These are phyloP conservation scores for Botrytis fragariae DNA, from an alignment of 2,329 filamentous ascomycete species.

Conservation along the genomic window DNA sequence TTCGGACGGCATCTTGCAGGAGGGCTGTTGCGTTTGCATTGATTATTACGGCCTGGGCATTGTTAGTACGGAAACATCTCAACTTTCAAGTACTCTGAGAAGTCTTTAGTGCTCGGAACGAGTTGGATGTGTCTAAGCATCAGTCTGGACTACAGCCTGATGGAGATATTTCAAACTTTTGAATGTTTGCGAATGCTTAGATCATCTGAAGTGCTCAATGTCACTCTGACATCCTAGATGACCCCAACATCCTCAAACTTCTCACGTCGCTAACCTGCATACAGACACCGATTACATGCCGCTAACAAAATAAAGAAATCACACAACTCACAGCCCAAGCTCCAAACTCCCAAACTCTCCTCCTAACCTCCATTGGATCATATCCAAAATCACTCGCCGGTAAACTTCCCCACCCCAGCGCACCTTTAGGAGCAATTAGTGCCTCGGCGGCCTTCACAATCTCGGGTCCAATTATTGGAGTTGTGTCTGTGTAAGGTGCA, in stretches of 20 bases:
- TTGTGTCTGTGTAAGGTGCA: conserved; percentile 49
- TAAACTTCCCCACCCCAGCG: conserved; percentile 11
- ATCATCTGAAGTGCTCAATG: background rate
- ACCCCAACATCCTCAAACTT: too few species aligned
- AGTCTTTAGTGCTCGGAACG: background rate
- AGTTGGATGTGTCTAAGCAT: background rate
- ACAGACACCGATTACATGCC: background rate
- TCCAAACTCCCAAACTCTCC: background rate
- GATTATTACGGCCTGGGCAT: conserved; percentile 54
- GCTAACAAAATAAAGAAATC: background rate
- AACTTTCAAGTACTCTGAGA: too few species aligned
- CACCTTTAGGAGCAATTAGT: conserved; percentile 35
- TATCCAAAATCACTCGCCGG: background rate
- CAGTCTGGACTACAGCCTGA: background rate
- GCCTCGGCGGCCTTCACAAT: conserved; percentile 47
- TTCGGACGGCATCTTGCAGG: conserved; percentile 52
- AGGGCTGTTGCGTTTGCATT: conserved; percentile 60
- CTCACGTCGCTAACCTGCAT: too few species aligned
- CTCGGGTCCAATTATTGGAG: conserved; percentile 55
- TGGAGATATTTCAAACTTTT: background rate
- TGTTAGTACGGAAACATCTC: background rate
- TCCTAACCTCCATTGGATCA: conserved; percentile 3
- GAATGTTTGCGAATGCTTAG: background rate
- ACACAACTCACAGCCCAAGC: conserved; percentile 10
- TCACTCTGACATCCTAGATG: background rate